Evolutionary conservation across 352 stramenopile genomes (phyloP), one percentile per base, ranked within the genome.

Genomic region (Phytophthora palmivora): DNA sequence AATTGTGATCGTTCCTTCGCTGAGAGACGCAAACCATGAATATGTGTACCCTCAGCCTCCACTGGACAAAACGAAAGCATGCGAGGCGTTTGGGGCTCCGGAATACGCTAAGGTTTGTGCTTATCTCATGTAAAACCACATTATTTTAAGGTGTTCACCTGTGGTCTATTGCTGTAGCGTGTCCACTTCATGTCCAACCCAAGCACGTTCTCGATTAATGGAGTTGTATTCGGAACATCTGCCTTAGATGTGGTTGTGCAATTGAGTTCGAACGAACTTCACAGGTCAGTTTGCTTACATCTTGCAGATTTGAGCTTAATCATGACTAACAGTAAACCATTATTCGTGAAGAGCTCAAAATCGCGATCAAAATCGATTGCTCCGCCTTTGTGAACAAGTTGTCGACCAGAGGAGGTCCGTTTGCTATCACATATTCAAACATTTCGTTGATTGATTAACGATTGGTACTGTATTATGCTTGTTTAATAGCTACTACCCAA

Each of bases 171-270:
- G 43, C 19, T 69, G n/a, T 56, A 92, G 74, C 86, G 96, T 18
- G 85, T 99, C 6, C 92, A 98, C 66, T 95, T 97, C 63, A 89
- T 98, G 64, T 88, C 96, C 1, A 99, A 99, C 67, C 97, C 97
- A 7, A 97, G 87, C 58, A 98, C 94, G 18, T 95, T 99, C 45
- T 81, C 85, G 47, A 92, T 99, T 57, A 98, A 99, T 66, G 96
- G 94, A 46, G 64, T 98, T 12, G 76, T 97, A 12, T 89, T 99
- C 53, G 95, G 93, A 39, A 84, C 97, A 26, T 98, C 94, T 7
- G 88, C 93, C 0, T 91, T 95, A 14, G 97, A 99, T 74, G 78
- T 97, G 37, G 67, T 99, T 18, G 66, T 96, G 41, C 82, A 94
- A 30, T 60, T 95, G 46, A 93, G 87, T 58, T 92, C 84, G 30